These are phyloP conservation scores for Fusarium sp. DNA, from an alignment of 2,329 filamentous ascomycete genomes.

Conservation along the genomic window DNA sequence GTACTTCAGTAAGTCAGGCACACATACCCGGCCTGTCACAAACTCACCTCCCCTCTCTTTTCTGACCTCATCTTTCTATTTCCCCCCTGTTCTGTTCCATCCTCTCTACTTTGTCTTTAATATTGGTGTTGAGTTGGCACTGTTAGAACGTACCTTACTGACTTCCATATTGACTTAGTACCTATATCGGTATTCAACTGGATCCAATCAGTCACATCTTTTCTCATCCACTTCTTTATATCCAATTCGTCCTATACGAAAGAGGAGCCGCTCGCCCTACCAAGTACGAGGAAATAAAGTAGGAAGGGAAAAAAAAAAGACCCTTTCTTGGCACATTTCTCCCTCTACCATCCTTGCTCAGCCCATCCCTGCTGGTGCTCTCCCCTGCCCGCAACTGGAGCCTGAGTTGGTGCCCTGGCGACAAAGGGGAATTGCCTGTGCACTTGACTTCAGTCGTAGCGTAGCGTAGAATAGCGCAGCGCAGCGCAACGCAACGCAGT, in stretches of 20 bases:
- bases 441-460: conserved; percentile 15
- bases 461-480: background rate
- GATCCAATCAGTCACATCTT: conserved; percentile 10
- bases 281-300: conserved; percentile 20
- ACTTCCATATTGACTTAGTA: background rate
- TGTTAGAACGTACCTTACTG: conserved; percentile 2
- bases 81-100: conserved; percentile 8
- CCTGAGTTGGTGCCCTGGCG: conserved; percentile 38
- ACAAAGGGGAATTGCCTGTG: conserved; percentile 41
- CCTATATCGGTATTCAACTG: background rate
- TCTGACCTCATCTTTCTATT: conserved; percentile 27
- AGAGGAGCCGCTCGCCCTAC: conserved; percentile 10
- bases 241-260: conserved; percentile 1
- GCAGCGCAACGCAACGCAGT: background rate
- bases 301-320: conserved; percentile 9
- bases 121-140: conserved; percentile 5
- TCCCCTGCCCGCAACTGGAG: conserved; percentile 42
- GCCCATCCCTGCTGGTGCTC: conserved; percentile 15
- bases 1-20: conserved; percentile 11
- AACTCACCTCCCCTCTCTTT: conserved; percentile 14
- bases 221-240: background rate
- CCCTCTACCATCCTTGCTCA: conserved; percentile 33
- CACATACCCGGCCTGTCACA: conserved; percentile 10
- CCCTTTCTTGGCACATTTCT: conserved; percentile 39
- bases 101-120: conserved; percentile 9